Evolutionary conservation across 495 filamentous ascomycete genomes (phyloP), one percentile per base, ranked within the genome.

Genomic region (Trichoderma asperelloides): DNA sequence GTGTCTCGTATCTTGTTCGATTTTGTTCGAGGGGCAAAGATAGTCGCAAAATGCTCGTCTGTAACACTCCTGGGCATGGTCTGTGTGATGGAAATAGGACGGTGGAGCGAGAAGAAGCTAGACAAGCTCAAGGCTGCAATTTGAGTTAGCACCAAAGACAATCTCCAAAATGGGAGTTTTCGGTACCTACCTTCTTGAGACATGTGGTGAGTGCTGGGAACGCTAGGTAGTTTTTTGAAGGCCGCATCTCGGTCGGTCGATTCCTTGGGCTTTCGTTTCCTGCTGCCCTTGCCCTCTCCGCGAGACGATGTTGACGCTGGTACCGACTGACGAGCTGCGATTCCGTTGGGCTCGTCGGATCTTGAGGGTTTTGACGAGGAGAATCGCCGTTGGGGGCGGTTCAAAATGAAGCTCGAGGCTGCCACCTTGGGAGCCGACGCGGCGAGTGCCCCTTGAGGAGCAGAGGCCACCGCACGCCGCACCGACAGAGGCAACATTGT

Each of bases 61-160:
- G 86, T 88, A 49, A 91, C 83, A 15, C 85, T 78, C 47, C 87
- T 86, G 51, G 94, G 94, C 63, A 96, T 84, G 64, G 87, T 85
- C 69, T 87, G 85, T 33, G 90, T 93, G 71, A 97, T 84, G 66
- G 91, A 96, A 70, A 98, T 93, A 5, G 95, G 95, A 65, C 95
- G 87, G 80, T 98, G 92, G 69, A 94, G 89, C 67, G 95, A 95
- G 79, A 97, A 98, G 82, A 98, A 98, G 63, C 89, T 89, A 8
- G 94, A 92, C 39, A 96, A 81, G 69, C 88, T 88, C 57, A 97
- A 81, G 73, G 96, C 95, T 98, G 62, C 70, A 21, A 68, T 23
- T 33, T 55, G 28, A 57, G 66, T 71, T 11, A 74, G 67, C 43
- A 41, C 41, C 67, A 63, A 69, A 64, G 16, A 27, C 7, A 2